Evolutionary conservation across 371 early-diverging fungal genomes (phyloP), one percentile per base, ranked within the genome.

Genomic region (Mortierella sp.): DNA sequence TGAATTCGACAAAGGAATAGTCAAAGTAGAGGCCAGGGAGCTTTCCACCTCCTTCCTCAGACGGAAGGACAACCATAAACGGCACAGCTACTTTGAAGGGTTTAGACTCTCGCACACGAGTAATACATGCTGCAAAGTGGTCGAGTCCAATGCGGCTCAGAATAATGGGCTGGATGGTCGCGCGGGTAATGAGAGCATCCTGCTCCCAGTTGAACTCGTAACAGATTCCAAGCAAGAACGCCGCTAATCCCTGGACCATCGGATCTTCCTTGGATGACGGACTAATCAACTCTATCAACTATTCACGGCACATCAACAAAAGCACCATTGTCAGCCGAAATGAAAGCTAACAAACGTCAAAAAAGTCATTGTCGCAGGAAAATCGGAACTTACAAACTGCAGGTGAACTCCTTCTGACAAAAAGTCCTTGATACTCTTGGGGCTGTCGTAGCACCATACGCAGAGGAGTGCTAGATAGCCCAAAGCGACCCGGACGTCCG

Each of bases 391-490:
- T 91, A 96, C 96, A 88, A 97, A 97, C 77, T 96, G 94, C 40
- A 96, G 86, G 85, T 96, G 95, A 9, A 94, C 91, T 26, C 95
- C 94, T 83, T 97, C 97, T n/a, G 95, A 90, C 47, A 98, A 85
- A 73, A 97, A 94, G 74, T 94, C 91, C 13, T 91, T 88, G 44
- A 97, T 96, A 22, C 94, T 94, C 31, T 85, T 76, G 5, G 95
- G 92, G 66, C 93, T 95, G 29, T 93, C 93, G 73, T 91, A 93
- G 65, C 97, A 87, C 98, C 99, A 99, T 2, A 90, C 86, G 70
- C 92, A 90, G 5, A 96, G 79, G 9, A 96, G 78, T 31, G 91
- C 90, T 22, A 96, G 66, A 64, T 93, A 92, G 2, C 94, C 96
- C 63, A 96, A 88, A 40, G 92, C 87, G 26, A 95, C 90, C 47